phyloP scores from a whole-genome alignment of 2,329 filamentous ascomycete species.

The Apiospora pterosperma region DNA sequence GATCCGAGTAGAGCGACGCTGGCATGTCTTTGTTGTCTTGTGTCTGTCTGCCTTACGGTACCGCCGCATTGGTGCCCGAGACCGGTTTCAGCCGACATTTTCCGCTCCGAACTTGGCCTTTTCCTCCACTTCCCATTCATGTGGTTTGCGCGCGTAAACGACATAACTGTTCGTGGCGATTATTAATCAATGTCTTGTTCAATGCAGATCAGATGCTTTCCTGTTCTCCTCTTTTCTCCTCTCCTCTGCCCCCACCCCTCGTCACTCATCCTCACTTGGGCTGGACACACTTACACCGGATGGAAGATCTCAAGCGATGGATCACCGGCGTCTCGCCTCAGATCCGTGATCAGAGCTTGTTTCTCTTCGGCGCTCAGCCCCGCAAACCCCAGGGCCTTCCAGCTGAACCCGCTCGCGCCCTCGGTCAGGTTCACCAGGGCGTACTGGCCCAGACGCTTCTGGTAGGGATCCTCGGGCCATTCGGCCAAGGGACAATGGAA shows the following conservation, averaged over 20 bases:
- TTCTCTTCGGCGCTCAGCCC: neutral
- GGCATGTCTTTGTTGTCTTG: neutral
- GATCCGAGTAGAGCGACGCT: no score
- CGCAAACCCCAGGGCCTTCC: neutral
- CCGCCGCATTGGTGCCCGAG: no score
- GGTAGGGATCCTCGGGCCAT: neutral
- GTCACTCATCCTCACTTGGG: neutral
- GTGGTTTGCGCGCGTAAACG: conserved; percentile 1
- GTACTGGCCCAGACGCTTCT: conserved; percentile 4
- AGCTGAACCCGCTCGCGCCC: conserved; percentile 5
- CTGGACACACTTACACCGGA: neutral
- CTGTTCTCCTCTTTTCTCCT: neutral
- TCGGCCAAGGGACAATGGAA: neutral
- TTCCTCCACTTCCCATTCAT: neutral
- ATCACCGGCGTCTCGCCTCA: neutral
- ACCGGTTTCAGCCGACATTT: neutral
- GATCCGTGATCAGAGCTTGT: neutral
- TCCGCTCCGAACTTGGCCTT: neutral
- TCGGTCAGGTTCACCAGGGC: conserved; percentile 5
- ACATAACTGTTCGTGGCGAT: neutral
- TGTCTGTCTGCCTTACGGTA: neutral
- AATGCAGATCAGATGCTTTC: neutral
- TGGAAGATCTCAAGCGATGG: neutral
- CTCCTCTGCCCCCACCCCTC: neutral
- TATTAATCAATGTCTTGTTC: neutral